Base-by-base conservation (phyloP, 345 rosid genomes). In the Diplotaxis tenuifolia region DNA sequence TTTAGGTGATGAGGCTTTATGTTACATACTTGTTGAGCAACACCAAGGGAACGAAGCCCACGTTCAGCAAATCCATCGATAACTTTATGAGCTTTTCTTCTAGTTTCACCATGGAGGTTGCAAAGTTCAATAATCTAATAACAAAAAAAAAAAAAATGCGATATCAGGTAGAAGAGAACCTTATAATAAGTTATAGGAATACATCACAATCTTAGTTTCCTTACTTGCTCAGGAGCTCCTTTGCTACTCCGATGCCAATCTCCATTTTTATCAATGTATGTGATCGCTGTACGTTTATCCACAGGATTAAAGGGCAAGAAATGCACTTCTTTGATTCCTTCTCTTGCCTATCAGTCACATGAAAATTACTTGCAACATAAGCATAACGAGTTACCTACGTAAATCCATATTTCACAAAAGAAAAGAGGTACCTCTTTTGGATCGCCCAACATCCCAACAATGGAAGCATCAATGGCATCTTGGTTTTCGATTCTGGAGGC, bases 241-340 rank as follows among this genome's bases (percentile, higher is more conserved):
- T 95, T 95, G 80, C 99, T 95, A 54, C 85, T 62, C 36, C 96
- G 80, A 66, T 85, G 85, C 99, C 97, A 95, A 53, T 89, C 83
- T 5, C 89, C 97, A 4, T 80, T 72, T 77, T 63, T 61, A 49
- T 91, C 96, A 9, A 80, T 68, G 78, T 91, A 94, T 45, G 99
- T 92, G 34, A 91, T 94, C 2, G 98, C 98, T 18, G 98, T 94
- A 60, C 96, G 92, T 81, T 94, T 94, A 1, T 87, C 97, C 22
- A 94, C 97, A 0, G 97, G 97, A 71, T 94, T 94, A 82, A 94
- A 94, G 15, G 98, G 97, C 18, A 94, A 66, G 92, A 94, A 94
- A 81, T 94, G 97, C 49, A 86, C 80, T 82, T 94, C 97, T 7
- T 84, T 84, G 84, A 92, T 78, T 65, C 96, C 97, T 19, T 88